Evolutionary conservation across 768 basidiomycete genomes (phyloP).

Genomic region (Psilocybe cubensis): DNA sequence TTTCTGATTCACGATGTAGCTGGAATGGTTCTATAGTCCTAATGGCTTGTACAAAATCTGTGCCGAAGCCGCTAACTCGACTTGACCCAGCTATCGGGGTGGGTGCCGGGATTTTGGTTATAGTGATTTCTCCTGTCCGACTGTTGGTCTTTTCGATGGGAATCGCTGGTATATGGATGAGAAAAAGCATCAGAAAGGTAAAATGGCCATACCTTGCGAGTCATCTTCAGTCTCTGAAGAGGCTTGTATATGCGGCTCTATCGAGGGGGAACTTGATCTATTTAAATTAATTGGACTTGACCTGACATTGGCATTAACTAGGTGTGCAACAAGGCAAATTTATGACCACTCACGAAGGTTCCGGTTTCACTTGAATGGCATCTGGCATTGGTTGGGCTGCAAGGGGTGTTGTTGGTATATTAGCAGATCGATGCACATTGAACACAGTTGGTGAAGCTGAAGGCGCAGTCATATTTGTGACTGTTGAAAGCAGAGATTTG

Average conservation of each 20-base stretch:
- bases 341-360: constrained; percentile 19
- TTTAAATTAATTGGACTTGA: neutral
- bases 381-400: constrained; percentile 23
- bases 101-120: constrained; percentile 26
- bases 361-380: constrained; percentile 18
- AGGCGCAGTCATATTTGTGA: constrained; percentile 18
- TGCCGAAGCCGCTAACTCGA: constrained; percentile 13
- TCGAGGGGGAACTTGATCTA: constrained; percentile 4
- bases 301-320: neutral
- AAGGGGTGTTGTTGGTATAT: constrained; percentile 25
- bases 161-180: constrained; percentile 7
- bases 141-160: constrained; percentile 12
- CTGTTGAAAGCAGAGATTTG: constrained; percentile 16
- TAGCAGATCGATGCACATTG: constrained; percentile 2
- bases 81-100: constrained; percentile 11
- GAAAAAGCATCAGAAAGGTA: neutral
- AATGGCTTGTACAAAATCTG: neutral
- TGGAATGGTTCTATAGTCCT: neutral
- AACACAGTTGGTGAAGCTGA: constrained; percentile 28
- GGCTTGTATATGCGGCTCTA: constrained; percentile 16
- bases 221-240: constrained; percentile 46
- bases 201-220: constrained; percentile 34
- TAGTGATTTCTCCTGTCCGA: constrained; percentile 8
- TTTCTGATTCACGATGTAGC: neutral
- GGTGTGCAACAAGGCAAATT: neutral